Percentiles rank a stretch among this genome's conserved stretches.
Evolutionary conservation across 345 rosid genomes (phyloP).

Genomic region (Euphorbia lathyris): DNA sequence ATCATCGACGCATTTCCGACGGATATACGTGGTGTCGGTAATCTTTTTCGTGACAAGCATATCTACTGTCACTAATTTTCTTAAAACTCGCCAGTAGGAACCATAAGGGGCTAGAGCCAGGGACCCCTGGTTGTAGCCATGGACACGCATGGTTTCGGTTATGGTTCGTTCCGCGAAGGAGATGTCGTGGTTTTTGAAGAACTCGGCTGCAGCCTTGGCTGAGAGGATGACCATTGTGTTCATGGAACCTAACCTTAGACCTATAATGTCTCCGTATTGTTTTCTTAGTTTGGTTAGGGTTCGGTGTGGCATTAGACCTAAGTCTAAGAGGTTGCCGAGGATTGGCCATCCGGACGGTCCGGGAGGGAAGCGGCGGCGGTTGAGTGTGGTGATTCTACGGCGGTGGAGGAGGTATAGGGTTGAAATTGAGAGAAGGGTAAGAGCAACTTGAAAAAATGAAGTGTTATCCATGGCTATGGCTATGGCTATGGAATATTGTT

Average conservation of each 20-base stretch:
- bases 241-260: constrained; percentile 46
- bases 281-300: constrained; percentile 31
- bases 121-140: constrained; percentile 38
- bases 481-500: too few relatives aligned
- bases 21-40: constrained; percentile 31
- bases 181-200: constrained; percentile 60
- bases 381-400: background rate
- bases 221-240: constrained; percentile 56
- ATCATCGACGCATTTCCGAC: constrained; percentile 43
- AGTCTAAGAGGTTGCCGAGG: constrained; percentile 50
- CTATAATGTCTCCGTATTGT: constrained; percentile 39
- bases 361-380: constrained; percentile 31
- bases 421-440: background rate
- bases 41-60: constrained; percentile 45
- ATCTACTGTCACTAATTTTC: constrained; percentile 46
- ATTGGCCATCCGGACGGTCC: constrained; percentile 67
- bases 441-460: background rate
- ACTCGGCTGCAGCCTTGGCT: constrained; percentile 37
- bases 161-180: constrained; percentile 42
- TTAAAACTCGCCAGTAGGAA: constrained; percentile 44
- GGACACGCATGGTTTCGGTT: constrained; percentile 9
- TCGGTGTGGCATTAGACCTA: constrained; percentile 52
- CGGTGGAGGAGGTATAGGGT: background rate
- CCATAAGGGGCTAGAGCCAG: constrained; percentile 54
- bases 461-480: background rate